Percentiles rank a stretch among this genome's conserved stretches.
Conservation (phyloP, 2,329 filamentous ascomycete species). For the Colletotrichum brevisporum region DNA sequence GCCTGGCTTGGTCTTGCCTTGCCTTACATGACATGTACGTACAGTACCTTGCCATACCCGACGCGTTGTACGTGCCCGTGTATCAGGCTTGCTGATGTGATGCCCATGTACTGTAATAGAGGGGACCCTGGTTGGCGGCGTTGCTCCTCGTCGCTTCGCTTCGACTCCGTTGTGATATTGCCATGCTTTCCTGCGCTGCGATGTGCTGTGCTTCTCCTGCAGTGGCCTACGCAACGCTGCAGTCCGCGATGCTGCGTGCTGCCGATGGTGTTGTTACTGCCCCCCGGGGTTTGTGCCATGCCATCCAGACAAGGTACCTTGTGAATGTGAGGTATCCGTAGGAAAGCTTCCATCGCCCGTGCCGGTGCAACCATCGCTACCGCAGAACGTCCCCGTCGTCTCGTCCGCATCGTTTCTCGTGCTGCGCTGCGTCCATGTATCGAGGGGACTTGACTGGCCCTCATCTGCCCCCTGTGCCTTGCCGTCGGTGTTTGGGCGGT, state of each 20-base stretch:
- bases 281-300: conserved; percentile 1
- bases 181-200: background rate
- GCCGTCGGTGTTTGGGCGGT: background rate
- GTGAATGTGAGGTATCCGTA: no score
- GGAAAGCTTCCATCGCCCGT: conserved; percentile 17
- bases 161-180: conserved; percentile 14
- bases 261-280: conserved; percentile 14
- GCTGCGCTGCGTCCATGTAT: conserved; percentile 1
- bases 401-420: conserved; percentile 13
- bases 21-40: conserved; percentile 32
- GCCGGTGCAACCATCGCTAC: conserved; percentile 28
- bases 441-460: conserved; percentile 16
- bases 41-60: conserved; percentile 12
- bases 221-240: conserved; percentile 8
- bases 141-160: background rate
- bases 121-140: conserved; percentile 4
- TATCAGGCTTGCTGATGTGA: background rate
- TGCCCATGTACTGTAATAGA: background rate
- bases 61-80: background rate
- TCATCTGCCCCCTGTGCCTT: conserved; percentile 18
- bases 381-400: conserved; percentile 12
- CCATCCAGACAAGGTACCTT: no score
- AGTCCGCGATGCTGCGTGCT: conserved; percentile 10
- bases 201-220: background rate
- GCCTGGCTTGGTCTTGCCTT: conserved; percentile 8